Conservation (phyloP, 345 rosid species). For the Anastatica hierochuntica region DNA sequence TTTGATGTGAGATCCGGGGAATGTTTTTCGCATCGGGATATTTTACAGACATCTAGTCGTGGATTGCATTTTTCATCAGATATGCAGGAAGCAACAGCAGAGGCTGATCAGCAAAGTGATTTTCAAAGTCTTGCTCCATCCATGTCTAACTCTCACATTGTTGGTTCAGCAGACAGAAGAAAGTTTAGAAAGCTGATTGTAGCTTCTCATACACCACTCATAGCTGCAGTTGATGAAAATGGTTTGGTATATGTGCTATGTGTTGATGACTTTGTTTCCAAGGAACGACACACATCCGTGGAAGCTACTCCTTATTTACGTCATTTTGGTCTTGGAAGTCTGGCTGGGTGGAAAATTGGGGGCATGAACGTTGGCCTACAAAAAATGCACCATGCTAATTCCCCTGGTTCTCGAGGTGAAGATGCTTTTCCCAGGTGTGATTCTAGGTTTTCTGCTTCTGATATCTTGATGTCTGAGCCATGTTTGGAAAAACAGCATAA, state of each 20-base stretch:
- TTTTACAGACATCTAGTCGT: constrained; percentile 41
- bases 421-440: constrained; percentile 20
- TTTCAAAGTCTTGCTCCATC: constrained; percentile 26
- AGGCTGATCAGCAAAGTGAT: constrained; percentile 23
- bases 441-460: constrained; percentile 16
- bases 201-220: constrained; percentile 58
- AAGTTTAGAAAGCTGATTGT: constrained; percentile 62
- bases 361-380: constrained; percentile 57
- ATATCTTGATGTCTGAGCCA: constrained; percentile 16
- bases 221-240: constrained; percentile 74
- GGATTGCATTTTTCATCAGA: constrained; percentile 30
- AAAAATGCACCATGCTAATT: constrained; percentile 22
- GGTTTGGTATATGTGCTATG: constrained; percentile 53
- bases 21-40: constrained; percentile 49
- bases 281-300: constrained; percentile 23
- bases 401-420: constrained; percentile 13
- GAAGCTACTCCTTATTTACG: constrained; percentile 43
- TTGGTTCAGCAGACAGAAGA: constrained; percentile 28
- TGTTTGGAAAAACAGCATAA: constrained; percentile 22
- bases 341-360: constrained; percentile 68
- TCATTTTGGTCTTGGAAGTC: constrained; percentile 49
- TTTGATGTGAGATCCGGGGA: constrained; percentile 60
- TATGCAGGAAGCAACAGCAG: constrained; percentile 22
- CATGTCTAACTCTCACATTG: constrained; percentile 21
- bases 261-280: constrained; percentile 42